Evolutionary conservation across 345 rosid genomes (phyloP).

Genomic region (Moricandia moricandioides): DNA sequence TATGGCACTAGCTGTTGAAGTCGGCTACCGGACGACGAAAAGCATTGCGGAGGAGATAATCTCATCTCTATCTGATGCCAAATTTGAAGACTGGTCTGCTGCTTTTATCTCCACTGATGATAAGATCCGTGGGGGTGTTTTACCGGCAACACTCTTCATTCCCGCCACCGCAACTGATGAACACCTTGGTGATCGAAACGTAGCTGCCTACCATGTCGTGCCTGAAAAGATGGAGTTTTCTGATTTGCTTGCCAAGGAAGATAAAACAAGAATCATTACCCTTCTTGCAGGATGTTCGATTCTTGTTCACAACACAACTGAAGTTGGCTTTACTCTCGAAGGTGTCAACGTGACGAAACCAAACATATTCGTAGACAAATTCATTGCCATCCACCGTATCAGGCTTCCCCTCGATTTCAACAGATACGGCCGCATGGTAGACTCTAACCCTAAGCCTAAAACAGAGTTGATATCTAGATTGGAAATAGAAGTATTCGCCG

Average conservation of each 20-base stretch:
- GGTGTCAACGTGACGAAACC: not conserved
- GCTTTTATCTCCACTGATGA: too few species aligned
- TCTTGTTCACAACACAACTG: not conserved
- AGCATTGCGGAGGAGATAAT: not conserved
- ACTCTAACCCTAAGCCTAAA: not conserved
- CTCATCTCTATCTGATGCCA: not conserved
- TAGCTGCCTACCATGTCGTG: not conserved
- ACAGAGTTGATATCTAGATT: not conserved
- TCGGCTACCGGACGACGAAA: too few species aligned
- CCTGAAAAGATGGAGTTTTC: not conserved
- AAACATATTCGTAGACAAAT: too few species aligned
- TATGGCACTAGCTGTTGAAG: too few species aligned
- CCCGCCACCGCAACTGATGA: not conserved
- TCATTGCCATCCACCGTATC: not conserved
- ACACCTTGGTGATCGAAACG: not conserved
- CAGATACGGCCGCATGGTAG: not conserved
- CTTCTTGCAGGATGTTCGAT: not conserved
- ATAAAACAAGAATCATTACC: not conserved
- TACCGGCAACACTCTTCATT: not conserved
- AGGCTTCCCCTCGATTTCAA: not conserved
- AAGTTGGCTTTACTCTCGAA: not conserved
- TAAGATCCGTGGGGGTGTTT: too few species aligned
- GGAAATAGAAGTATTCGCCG: not conserved
- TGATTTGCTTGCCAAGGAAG: too few species aligned
- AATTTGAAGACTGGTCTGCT: too few species aligned